These are phyloP conservation scores for Protomyces lactucae-debilis DNA, from an alignment of 1,139 yeast genomes.

Conservation along the genomic window DNA sequence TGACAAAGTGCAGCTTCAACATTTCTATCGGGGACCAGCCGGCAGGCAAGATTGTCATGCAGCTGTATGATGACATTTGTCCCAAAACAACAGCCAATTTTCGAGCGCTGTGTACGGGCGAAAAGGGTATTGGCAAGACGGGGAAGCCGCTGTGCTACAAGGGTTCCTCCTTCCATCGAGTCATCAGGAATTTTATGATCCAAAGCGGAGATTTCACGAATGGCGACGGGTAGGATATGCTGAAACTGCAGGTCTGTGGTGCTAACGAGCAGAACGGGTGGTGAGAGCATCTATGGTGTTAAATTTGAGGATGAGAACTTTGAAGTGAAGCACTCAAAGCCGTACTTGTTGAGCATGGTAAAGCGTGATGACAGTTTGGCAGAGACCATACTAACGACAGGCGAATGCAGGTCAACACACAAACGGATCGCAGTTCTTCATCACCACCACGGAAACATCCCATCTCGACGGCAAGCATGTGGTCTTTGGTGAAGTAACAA, in stretches of 20 bases:
- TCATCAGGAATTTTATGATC: constrained; percentile 79
- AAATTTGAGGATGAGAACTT: constrained; percentile 93
- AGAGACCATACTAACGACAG: neutral
- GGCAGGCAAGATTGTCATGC: constrained; percentile 66
- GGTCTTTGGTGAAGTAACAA: constrained; percentile 83
- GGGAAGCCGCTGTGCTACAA: constrained; percentile 49
- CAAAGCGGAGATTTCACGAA: constrained; percentile 97
- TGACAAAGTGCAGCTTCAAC: constrained; percentile 45
- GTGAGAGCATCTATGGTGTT: constrained; percentile 96
- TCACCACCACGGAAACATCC: constrained; percentile 66
- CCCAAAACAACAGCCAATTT: constrained; percentile 95
- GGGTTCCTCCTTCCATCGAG: constrained; percentile 83
- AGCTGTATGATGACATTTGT: constrained; percentile 48
- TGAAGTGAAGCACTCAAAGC: constrained; percentile 65
- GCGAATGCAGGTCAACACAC: constrained; percentile 93
- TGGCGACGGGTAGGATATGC: constrained; percentile 79
- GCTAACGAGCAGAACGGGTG: constrained; percentile 57
- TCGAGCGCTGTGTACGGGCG: constrained; percentile 85
- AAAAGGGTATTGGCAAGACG: constrained; percentile 73
- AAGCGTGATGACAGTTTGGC: neutral
- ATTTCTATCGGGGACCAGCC: constrained; percentile 56
- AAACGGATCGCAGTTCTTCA: constrained; percentile 92
- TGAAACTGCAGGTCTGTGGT: neutral
- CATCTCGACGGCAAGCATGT: constrained; percentile 88
- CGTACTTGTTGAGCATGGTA: constrained; percentile 70